Evolutionary conservation across 2,329 filamentous ascomycete genomes (phyloP), one percentile per base, ranked within the genome.

Genomic region (Phyllosticta citrichinensis): DNA sequence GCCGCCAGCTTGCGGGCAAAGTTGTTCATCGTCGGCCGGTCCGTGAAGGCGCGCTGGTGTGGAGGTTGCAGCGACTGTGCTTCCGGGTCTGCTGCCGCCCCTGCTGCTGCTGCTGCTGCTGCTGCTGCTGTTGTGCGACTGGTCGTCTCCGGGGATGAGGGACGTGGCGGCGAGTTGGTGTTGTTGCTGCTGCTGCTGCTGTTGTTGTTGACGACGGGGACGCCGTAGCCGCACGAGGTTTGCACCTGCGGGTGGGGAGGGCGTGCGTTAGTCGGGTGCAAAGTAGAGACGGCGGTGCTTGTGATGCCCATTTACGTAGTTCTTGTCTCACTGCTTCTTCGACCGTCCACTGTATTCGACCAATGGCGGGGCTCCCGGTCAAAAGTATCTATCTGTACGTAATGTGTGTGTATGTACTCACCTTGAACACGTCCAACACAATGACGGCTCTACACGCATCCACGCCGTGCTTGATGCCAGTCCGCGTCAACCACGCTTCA

Each of bases 141-240:
- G 22, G 22, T 22, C 22, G 22, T 3, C 22, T 22, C 52, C 25
- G 65, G 59, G 55, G 40, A 55, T 8, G 30, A n/a, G 35, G 58
- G 19, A 47, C 56, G 35, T 14, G 35, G 35, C 14, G 56, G 30
- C 47, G 40, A 57, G 22, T 50, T 24, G 24, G 47, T 35, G 58
- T 4, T 20, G 25, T 5, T 27, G 33, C 64, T 62, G 10, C 67
- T 64, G 8, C 67, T 68, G 62, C 66, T 62, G 20, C 65, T 63
- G 5, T 73, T 63, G 9, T 77, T 66, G 66, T 75, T 65, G 12
- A 85, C 71, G 30, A 79, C 74, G 1, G 85, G 85, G 8, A 88
- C 84, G 24, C 81, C 83, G 65, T 79, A 88, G 6, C 86, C 86
- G 67, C 86, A 89, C 57, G 81, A 83, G 10, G 83, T 87, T 77